Base-by-base conservation (phyloP, 108 stramenopile species). In the Cyclostephanos invisitatus region DNA sequence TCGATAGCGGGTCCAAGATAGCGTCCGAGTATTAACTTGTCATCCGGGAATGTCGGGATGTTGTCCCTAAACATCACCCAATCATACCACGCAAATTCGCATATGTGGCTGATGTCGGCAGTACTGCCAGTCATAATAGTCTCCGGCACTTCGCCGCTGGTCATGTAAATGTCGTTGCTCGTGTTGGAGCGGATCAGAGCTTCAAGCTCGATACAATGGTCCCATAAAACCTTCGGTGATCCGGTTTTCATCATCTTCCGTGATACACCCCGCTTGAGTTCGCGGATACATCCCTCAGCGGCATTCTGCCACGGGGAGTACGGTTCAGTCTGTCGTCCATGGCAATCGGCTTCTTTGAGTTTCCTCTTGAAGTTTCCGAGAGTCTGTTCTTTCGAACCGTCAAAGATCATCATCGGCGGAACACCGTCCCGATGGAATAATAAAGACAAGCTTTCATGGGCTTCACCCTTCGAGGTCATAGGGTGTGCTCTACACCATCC, bases 71-170 rank as follows among this genome's bases (percentile, higher is more conserved):
- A 69, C 56, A 62, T 62, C 74, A 27, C 32, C 32, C 32, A 32
- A 32, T 32, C 32, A 32, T 32, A 32, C 32, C 32, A 32, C 32
- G 32, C 32, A 32, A 32, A 32, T 4, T 32, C 2, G 32, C 32
- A 4, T 32, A 32, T 32, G 32, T 32, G 32, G 32, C 32, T 32
- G 32, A 32, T 32, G 32, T 32, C 4, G 32, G 81, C 59, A 4
- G 82, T 80, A 8, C 80, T 71, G 9, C 85, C 82, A 1, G 49
- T 27, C 14, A 83, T 28, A 28, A 75, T 9, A 4, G 7, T 53
- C 54, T 36, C 70, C 37, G 9, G 67, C 64, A 32, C 32, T 32
- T 32, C 32, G 32, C 32, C 32, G 32, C 44, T 57, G 10, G 50
- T 74, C 81, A 17, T 58, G n/a, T 21, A 66, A 44, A 7, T 70